Conservation (phyloP, 768 basidiomycete genomes). For the Sporobolomyces pararoseus region DNA sequence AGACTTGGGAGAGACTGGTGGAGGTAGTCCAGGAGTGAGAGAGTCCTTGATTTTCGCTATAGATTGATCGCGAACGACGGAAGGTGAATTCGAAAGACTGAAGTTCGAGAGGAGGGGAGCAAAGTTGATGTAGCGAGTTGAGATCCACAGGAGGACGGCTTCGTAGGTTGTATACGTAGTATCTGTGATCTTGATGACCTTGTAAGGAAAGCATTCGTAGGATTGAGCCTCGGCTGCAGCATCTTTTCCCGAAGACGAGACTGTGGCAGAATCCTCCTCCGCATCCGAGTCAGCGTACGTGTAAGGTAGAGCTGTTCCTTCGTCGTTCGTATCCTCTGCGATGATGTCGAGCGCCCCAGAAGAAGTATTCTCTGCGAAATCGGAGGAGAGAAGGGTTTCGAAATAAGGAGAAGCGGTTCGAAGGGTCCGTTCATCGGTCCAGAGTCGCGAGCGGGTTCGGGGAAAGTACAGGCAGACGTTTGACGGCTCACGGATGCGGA, state of each 20-base stretch:
- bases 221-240: too few relatives aligned
- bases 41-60: background rate
- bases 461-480: conserved; percentile 24
- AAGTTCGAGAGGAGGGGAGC: conserved; percentile 13
- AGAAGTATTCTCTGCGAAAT: background rate
- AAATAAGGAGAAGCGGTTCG: background rate
- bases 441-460: background rate
- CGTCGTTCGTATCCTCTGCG: background rate
- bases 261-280: too few relatives aligned
- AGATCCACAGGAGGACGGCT: conserved; percentile 19
- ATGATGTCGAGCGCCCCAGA: background rate
- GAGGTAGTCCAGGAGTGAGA: background rate
- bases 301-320: background rate
- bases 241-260: too few relatives aligned
- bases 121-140: conserved; percentile 6
- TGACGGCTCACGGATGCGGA: background rate
- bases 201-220: conserved; percentile 3
- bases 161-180: conserved; percentile 19
- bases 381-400: conserved; percentile 1
- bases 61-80: too few relatives aligned
- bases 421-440: conserved; percentile 4
- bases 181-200: conserved; percentile 9
- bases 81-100: too few relatives aligned
- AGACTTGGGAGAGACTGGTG: conserved; percentile 15
- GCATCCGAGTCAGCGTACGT: conserved; percentile 11